Evolutionary conservation across 2,329 filamentous ascomycete genomes (phyloP), one percentile per base, ranked within the genome.

Genomic region (Fusarium phyllophilum): DNA sequence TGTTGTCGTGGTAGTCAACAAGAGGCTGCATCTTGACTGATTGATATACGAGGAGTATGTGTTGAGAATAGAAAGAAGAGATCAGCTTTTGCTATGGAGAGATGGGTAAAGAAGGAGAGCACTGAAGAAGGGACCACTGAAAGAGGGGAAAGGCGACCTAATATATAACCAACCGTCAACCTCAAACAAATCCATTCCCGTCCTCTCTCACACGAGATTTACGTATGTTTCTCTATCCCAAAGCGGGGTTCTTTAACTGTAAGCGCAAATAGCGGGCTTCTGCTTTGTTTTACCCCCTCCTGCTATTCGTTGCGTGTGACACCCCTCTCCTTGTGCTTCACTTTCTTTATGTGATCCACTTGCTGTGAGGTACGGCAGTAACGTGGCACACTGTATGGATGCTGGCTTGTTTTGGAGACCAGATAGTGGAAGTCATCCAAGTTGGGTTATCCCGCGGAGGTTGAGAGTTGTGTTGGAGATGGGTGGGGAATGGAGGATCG

Each of bases 1-100:
- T 74, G 65, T 79, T 76, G 78, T 83, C 79, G 80, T 79, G 78
- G 68, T 66, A 69, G 81, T 84, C 81, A 80, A 83, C 79, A 73
- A 76, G 75, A 69, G 79, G 79, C 70, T 81, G 73, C 81, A 82
- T 82, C 49, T 61, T 76, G 65, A 33, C 15, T 66, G 48, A 39
- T 33, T 66, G 48, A 36, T 42, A 15, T 68, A 22, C 39, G 17
- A 17, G 31, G n/a, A 34, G 18, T 45, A 20, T 39, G 15, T 60
- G 44, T 10, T 55, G 31, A 41, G 26, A 6, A 17, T 38, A 39
- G 49, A 38, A 46, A 41, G 17, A 20, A 55, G 36, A n/a, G 36
- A 17, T 39, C n/a, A 62, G 22, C 55, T 44, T 39, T 31, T 13
- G 10, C 24, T n/a, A 36, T n/a, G 5, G 34, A 33, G 29, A 42